Evolutionary conservation across 129 eudicot genomes (phyloP).

Genomic region (Glebionis coronaria): DNA sequence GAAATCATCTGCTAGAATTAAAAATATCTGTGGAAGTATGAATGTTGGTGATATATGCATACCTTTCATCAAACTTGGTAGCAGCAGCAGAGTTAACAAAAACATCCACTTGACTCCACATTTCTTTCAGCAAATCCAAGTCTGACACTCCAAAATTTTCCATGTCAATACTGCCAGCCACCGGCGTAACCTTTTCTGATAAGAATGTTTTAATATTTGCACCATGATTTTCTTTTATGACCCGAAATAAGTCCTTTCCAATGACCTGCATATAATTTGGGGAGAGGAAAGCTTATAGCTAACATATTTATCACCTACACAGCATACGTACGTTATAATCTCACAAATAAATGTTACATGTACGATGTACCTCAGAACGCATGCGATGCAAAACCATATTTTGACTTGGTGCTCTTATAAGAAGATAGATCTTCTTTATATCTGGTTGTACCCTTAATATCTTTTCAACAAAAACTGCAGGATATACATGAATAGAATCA

Average conservation of each 20-base stretch:
- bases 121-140: conserved; percentile 40
- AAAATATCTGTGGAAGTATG: too few species aligned
- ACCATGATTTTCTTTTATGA: conserved; percentile 52
- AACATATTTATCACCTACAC: too few species aligned
- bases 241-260: conserved; percentile 58
- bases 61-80: conserved; percentile 89
- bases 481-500: not conserved
- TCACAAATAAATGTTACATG: not conserved
- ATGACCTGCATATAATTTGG: conserved; percentile 27
- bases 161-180: conserved; percentile 55
- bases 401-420: conserved; percentile 60
- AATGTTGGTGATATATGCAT: not conserved
- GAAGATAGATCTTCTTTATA: conserved; percentile 67
- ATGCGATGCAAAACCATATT: conserved; percentile 60
- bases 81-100: conserved; percentile 72
- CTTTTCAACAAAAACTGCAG: conserved; percentile 73
- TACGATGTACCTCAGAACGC: conserved; percentile 66
- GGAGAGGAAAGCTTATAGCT: too few species aligned
- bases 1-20: not conserved
- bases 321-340: too few species aligned
- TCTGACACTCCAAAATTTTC: conserved; percentile 63
- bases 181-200: conserved; percentile 43
- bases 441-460: conserved; percentile 85
- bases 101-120: conserved; percentile 62
- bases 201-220: conserved; percentile 32